These are phyloP conservation scores for Gyrodon lividus DNA, from an alignment of 768 basidiomycete species.

Conservation along the genomic window DNA sequence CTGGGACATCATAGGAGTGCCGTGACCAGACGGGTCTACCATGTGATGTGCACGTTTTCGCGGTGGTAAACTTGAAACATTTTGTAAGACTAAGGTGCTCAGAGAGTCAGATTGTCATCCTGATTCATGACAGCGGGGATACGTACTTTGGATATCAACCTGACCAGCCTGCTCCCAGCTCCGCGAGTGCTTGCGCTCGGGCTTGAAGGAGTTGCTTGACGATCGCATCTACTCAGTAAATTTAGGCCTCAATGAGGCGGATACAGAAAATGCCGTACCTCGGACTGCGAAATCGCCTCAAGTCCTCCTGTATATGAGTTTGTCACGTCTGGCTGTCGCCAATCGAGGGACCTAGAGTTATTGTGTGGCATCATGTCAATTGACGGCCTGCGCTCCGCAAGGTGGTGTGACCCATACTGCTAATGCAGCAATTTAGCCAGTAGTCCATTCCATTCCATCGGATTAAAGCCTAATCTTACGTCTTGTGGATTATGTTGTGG, in stretches of 20 bases:
- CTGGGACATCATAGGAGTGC: constrained; percentile 52
- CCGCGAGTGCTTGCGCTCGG: constrained; percentile 58
- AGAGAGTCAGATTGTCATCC: constrained; percentile 9
- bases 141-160: constrained; percentile 33
- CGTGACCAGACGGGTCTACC: constrained; percentile 53
- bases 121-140: constrained; percentile 9
- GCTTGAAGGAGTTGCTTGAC: constrained; percentile 39
- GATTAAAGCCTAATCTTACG: constrained; percentile 26
- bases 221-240: constrained; percentile 36
- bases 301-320: constrained; percentile 28
- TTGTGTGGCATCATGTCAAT: constrained; percentile 34
- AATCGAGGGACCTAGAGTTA: constrained; percentile 33
- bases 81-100: constrained; percentile 36
- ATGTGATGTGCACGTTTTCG: constrained; percentile 68
- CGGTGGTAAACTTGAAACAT: constrained; percentile 50
- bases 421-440: constrained; percentile 21
- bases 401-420: constrained; percentile 34
- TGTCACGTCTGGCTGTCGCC: constrained; percentile 34
- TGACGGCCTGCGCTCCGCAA: constrained; percentile 32
- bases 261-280: constrained; percentile 24
- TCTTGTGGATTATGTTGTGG: constrained; percentile 32
- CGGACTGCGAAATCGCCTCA: constrained; percentile 33
- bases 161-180: constrained; percentile 56
- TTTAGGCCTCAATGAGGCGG: constrained; percentile 23
- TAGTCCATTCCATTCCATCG: constrained; percentile 1